Conservation (phyloP, 2,329 filamentous ascomycete genomes). For the Cladosporium halotolerans region DNA sequence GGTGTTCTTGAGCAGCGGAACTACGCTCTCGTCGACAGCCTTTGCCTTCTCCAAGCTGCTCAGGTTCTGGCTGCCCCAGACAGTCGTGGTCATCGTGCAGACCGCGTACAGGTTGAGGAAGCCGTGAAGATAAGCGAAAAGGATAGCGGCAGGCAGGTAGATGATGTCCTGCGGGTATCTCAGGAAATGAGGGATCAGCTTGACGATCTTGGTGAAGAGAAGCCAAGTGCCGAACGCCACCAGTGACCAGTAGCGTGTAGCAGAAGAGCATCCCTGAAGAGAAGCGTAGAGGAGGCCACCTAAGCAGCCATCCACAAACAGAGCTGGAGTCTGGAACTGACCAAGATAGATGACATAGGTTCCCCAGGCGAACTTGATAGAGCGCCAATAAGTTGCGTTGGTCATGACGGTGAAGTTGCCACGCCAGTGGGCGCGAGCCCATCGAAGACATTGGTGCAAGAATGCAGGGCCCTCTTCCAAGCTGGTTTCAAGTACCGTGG, state of each 20-base stretch:
- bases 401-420: slow-evolving; percentile 47
- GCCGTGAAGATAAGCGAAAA: slow-evolving; percentile 54
- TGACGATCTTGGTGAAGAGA: slow-evolving; percentile 51
- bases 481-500: slow-evolving; percentile 46
- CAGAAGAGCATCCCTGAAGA: slow-evolving; percentile 13
- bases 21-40: slow-evolving; percentile 14
- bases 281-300: slow-evolving; percentile 29
- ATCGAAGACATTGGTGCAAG: slow-evolving; percentile 48
- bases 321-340: slow-evolving; percentile 50
- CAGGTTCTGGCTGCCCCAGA: slow-evolving; percentile 28
- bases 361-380: slow-evolving; percentile 43
- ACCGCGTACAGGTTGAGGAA: slow-evolving; percentile 53
- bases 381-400: slow-evolving; percentile 30
- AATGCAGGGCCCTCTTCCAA: slow-evolving; percentile 49
- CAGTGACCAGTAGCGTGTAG: background rate
- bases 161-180: slow-evolving; percentile 47
- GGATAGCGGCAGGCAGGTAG: slow-evolving; percentile 45
- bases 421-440: slow-evolving; percentile 54
- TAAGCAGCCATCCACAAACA: slow-evolving; percentile 46
- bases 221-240: slow-evolving; percentile 37
- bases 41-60: slow-evolving; percentile 10
- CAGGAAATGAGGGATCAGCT: slow-evolving; percentile 49
- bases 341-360: slow-evolving; percentile 52
- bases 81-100: slow-evolving; percentile 38
- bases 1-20: slow-evolving; percentile 17